Evolutionary conservation across 768 basidiomycete species (phyloP).

Genomic region (Russula olivacea): DNA sequence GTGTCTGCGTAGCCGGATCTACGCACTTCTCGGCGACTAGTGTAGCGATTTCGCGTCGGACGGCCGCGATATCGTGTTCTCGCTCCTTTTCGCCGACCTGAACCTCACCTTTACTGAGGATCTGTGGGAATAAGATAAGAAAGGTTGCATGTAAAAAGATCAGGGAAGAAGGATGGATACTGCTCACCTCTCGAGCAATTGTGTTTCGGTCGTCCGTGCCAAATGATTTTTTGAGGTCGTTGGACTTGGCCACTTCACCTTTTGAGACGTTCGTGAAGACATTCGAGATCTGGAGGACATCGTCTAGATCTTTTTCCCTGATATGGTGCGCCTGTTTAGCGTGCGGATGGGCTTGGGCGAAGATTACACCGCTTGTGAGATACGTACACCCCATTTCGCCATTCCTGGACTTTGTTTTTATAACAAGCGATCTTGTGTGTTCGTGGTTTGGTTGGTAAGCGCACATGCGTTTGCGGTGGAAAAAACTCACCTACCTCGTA

Average conservation of each 20-base stretch:
- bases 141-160: not conserved
- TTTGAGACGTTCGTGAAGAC: conserved; percentile 97
- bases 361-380: not conserved
- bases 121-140: conserved; percentile 41
- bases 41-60: conserved; percentile 87
- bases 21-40: conserved; percentile 95
- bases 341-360: not conserved
- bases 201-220: conserved; percentile 64
- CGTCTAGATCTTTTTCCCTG: conserved; percentile 91
- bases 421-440: conserved; percentile 82
- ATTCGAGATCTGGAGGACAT: conserved; percentile 93
- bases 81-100: conserved; percentile 98
- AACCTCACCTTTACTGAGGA: conserved; percentile 91
- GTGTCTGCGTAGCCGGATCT: conserved; percentile 81
- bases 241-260: conserved; percentile 84
- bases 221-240: conserved; percentile 90
- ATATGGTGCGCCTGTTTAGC: not conserved
- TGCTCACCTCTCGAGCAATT: conserved; percentile 72
- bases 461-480: not conserved
- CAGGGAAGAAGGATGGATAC: too few relatives aligned
- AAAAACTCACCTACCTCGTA: conserved; percentile 67
- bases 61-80: conserved; percentile 72
- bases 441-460: not conserved
- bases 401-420: conserved; percentile 99
- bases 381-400: conserved; percentile 82